Evolutionary conservation across 495 filamentous ascomycete genomes (phyloP).

Genomic region (Pseudevernia furfuracea): DNA sequence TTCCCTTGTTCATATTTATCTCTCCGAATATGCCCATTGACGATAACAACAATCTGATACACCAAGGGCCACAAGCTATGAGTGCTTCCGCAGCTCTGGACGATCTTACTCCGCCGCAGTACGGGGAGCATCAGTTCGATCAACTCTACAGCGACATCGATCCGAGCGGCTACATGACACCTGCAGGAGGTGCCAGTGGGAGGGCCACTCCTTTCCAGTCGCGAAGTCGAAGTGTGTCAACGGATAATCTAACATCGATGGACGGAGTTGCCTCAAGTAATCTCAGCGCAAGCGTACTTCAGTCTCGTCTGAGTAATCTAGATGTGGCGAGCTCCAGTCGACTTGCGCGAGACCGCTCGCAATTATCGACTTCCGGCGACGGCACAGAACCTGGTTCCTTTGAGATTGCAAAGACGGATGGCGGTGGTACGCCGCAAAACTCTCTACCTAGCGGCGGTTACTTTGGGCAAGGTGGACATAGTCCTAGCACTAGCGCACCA

Average conservation of each 20-base stretch:
- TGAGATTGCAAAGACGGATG: slow-evolving; percentile 3
- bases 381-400: not conserved
- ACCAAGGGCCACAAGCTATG: slow-evolving; percentile 40
- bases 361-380: slow-evolving; percentile 19
- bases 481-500: slow-evolving; percentile 32
- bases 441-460: slow-evolving; percentile 7
- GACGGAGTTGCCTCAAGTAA: slow-evolving; percentile 48
- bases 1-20: slow-evolving; percentile 85
- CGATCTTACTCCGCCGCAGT: slow-evolving; percentile 70
- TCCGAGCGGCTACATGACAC: slow-evolving; percentile 66
- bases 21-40: slow-evolving; percentile 82
- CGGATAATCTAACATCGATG: slow-evolving; percentile 66
- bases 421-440: not conserved
- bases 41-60: slow-evolving; percentile 64
- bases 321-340: slow-evolving; percentile 25
- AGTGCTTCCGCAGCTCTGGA: slow-evolving; percentile 33
- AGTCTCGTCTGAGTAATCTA: slow-evolving; percentile 55
- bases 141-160: slow-evolving; percentile 82
- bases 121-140: slow-evolving; percentile 80
- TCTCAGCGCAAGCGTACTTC: slow-evolving; percentile 49
- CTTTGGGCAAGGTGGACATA: slow-evolving; percentile 26
- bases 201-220: slow-evolving; percentile 66
- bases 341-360: slow-evolving; percentile 20
- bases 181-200: slow-evolving; percentile 56
- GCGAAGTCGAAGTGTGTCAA: slow-evolving; percentile 67